Base-by-base conservation (phyloP, 495 filamentous ascomycete genomes). In the Penicillium simplicissimum region DNA sequence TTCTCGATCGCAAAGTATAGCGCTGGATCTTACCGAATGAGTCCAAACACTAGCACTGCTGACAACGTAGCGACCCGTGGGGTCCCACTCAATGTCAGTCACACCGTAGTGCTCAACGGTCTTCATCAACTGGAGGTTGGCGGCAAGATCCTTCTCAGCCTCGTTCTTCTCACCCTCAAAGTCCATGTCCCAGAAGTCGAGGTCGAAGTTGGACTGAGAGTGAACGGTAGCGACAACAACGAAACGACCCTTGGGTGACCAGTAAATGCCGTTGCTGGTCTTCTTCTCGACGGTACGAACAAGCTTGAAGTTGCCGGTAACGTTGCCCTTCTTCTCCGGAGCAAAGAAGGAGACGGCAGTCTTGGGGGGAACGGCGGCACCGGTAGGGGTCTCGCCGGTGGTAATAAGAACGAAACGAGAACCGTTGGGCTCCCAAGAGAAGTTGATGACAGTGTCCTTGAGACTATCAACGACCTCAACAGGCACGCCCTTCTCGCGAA, bases 181-280 rank as follows among this genome's bases (percentile, higher is more conserved):
- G 74, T 97, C 96, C 64, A 97, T 81, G 67, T 98, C 95, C 83
- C 85, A 98, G 81, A 98, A 98, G 68, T 98, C 95, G 61, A 98
- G 85, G 57, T 98, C 95, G 66, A 91, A 96, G 79, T 84, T 91
- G 76, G 96, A 90, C 71, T 91, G 87, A 59, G 91, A 96, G 79
- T 91, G 87, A 14, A 98, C 90, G 2, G 95, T 95, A 23, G 91
- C 95, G 14, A 98, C 86, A 43, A 97, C 85, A 47, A 96, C 93
- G 70, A 98, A 97, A 17, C 95, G 87, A 15, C 95, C 95, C 80
- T 90, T 92, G 14, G 95, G 95, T n/a, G 92, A 96, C 95, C 95
- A 98, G 86, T 97, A 97, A 70, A 98, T 98, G 55, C 90, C 96
- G 70, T 98, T 98, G 84, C 88, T 96, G 75, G 93, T 98, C 85